A percentile compares a stretch with the other conserved stretches of the same genome.
phyloP scores from a whole-genome alignment of 139 green algal species.

The Haematococcus lacustris region DNA sequence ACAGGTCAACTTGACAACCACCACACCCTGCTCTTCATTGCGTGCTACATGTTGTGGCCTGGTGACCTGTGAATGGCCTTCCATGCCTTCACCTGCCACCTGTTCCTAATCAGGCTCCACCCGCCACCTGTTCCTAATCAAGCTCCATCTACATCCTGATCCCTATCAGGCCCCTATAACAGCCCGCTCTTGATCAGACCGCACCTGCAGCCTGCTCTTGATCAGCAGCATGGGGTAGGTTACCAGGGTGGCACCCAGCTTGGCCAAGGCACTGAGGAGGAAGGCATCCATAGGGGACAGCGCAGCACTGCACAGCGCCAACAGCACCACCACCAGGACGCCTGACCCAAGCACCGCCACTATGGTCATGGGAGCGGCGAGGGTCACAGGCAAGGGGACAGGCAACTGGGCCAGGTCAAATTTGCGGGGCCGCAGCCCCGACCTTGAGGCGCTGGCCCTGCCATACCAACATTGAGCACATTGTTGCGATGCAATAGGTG shows the following conservation, averaged over 20 bases:
- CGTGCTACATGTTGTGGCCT: not conserved
- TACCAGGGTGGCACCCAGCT: constrained; percentile 83
- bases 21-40: not conserved
- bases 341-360: no score
- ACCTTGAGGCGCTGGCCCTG: no score
- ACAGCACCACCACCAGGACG: no score
- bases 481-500: no score
- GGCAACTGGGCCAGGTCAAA: no score
- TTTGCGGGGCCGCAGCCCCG: no score
- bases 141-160: not conserved
- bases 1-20: not conserved
- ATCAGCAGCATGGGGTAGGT: constrained; percentile 90
- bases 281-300: constrained; percentile 72
- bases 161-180: not conserved
- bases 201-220: constrained; percentile 23
- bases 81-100: not conserved
- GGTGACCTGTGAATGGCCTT: not conserved
- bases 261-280: constrained; percentile 71
- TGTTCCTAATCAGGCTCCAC: no score
- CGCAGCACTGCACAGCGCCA: no score
- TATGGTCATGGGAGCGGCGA: no score
- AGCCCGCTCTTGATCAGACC: not conserved
- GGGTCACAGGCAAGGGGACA: no score
- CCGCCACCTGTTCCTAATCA: no score
- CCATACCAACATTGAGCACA: no score